Percentiles rank a stretch among this genome's conserved stretches.
These are phyloP conservation scores for Phytophthora uliginosa DNA, from an alignment of 352 stramenopile species.

Conservation along the genomic window DNA sequence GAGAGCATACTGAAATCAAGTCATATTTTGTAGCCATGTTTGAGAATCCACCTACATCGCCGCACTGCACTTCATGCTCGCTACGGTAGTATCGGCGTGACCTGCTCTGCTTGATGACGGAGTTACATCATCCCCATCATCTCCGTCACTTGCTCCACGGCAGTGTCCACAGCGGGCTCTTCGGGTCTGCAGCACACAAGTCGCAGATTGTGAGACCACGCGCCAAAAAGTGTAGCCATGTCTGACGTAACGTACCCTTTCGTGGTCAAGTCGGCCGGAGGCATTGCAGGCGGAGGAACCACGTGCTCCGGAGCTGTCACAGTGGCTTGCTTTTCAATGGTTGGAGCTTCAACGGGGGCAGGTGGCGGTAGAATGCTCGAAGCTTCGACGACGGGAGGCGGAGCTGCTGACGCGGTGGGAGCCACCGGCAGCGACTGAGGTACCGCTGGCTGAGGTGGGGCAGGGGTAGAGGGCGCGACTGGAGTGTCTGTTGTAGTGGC, in stretches of 20 bases:
- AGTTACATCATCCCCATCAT: constrained; percentile 46
- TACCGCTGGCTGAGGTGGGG: constrained; percentile 7
- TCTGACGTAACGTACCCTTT: constrained; percentile 35
- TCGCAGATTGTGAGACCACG: constrained; percentile 14
- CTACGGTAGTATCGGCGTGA: background rate
- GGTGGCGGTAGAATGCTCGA: constrained; percentile 20
- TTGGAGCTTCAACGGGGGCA: constrained; percentile 22
- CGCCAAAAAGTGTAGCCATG: constrained; percentile 24
- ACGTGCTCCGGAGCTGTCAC: constrained; percentile 46
- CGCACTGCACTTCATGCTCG: constrained; percentile 1
- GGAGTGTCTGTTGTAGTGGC: background rate
- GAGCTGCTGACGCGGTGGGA: constrained; percentile 11
- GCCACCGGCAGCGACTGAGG: constrained; percentile 20
- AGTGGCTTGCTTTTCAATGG: constrained; percentile 39
- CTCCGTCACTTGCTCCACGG: constrained; percentile 40
- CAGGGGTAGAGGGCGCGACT: background rate
- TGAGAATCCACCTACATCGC: background rate
- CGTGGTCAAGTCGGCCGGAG: constrained; percentile 23
- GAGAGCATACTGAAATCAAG: constrained; percentile 24
- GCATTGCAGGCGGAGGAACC: constrained; percentile 18
- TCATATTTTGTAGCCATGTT: constrained; percentile 34
- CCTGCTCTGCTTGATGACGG: background rate
- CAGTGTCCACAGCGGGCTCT: constrained; percentile 21
- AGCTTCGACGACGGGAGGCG: constrained; percentile 4
- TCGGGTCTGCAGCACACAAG: constrained; percentile 15